Evolutionary conservation across 805 yeast species (phyloP).

Genomic region (Candida multigemmis): DNA sequence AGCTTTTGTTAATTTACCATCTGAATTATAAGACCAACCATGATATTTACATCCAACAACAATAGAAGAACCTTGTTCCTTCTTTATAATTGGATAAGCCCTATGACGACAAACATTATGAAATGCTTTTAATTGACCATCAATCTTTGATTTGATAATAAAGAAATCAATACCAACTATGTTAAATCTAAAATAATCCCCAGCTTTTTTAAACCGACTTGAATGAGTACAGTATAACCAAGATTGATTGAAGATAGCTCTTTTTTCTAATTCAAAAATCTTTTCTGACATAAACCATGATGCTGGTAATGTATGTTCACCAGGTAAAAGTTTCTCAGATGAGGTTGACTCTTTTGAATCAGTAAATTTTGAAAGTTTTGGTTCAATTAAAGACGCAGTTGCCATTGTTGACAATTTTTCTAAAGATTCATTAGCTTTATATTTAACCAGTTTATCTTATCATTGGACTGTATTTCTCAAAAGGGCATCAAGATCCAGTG

Average conservation of each 20-base stretch:
- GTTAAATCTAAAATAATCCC: constrained; percentile 45
- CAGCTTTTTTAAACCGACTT: constrained; percentile 46
- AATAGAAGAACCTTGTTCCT: constrained; percentile 49
- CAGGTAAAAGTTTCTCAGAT: constrained; percentile 8
- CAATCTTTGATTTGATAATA: constrained; percentile 41
- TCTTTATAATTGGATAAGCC: constrained; percentile 53
- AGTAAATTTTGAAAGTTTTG: constrained; percentile 17
- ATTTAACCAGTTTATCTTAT: too few relatives aligned
- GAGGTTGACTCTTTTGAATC: constrained; percentile 3
- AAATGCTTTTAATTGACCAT: constrained; percentile 46
- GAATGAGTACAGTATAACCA: constrained; percentile 49
- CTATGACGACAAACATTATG: constrained; percentile 61
- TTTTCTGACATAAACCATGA: constrained; percentile 59
- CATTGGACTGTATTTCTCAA: too few relatives aligned
- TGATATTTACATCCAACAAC: constrained; percentile 55
- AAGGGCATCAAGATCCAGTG: too few relatives aligned
- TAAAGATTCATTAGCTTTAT: too few relatives aligned
- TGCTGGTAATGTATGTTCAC: constrained; percentile 49
- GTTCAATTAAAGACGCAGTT: constrained; percentile 6
- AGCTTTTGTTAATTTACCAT: constrained; percentile 50
- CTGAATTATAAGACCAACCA: constrained; percentile 60
- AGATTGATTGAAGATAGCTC: constrained; percentile 46
- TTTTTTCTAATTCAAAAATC: constrained; percentile 48
- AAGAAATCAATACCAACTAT: constrained; percentile 48
- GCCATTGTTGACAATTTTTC: too few relatives aligned